Evolutionary conservation across 2,329 filamentous ascomycete species (phyloP).

Genomic region (Aspergillus pseudoglaucus): DNA sequence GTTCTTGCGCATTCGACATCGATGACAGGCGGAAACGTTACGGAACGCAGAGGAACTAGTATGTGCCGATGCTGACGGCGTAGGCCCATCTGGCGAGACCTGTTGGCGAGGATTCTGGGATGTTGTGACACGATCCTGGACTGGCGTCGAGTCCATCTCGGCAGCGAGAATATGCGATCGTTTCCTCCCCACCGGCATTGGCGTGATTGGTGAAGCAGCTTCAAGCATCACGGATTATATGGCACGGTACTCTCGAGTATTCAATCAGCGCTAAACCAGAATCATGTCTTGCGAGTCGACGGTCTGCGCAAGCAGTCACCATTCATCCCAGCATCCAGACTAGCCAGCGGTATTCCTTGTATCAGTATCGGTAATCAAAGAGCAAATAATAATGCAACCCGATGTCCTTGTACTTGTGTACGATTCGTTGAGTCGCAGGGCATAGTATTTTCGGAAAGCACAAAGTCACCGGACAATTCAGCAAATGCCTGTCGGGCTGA

Average conservation of each 20-base stretch:
- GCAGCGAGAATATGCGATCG: slow-evolving; percentile 25
- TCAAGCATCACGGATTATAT: slow-evolving; percentile 27
- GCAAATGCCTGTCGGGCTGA: no score
- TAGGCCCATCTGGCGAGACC: slow-evolving; percentile 10
- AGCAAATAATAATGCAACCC: no score
- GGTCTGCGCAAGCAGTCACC: background rate
- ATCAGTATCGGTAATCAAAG: no score
- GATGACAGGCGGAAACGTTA: slow-evolving; percentile 90
- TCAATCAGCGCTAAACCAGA: background rate
- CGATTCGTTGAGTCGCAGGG: no score
- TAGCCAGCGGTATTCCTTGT: no score
- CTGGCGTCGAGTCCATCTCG: slow-evolving; percentile 19
- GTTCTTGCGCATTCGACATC: slow-evolving; percentile 87
- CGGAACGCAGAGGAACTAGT: slow-evolving; percentile 52
- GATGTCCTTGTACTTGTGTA: no score
- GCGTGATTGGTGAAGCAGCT: slow-evolving; percentile 23
- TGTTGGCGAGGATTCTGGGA: slow-evolving; percentile 9
- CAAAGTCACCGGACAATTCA: no score
- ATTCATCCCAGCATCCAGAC: no score
- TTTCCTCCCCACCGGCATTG: slow-evolving; percentile 30
- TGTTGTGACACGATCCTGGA: slow-evolving; percentile 10
- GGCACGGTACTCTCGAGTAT: background rate
- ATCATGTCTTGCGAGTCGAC: background rate
- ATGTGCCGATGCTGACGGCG: slow-evolving; percentile 11
- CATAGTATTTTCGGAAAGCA: no score